phyloP scores from a whole-genome alignment of 495 filamentous ascomycete species.

The Xylaria telfairii region DNA sequence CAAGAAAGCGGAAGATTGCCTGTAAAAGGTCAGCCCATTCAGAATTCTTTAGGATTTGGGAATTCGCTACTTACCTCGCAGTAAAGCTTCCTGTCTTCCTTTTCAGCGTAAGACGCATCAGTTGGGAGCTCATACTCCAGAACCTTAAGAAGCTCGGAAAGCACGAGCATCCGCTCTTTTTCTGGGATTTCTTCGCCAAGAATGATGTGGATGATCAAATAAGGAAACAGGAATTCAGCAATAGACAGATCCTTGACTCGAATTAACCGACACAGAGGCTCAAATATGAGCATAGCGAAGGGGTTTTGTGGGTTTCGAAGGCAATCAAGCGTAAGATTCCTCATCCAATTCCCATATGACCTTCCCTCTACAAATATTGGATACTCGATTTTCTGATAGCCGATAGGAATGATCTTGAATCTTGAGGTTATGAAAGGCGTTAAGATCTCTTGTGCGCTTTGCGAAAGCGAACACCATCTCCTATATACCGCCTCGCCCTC shows the following conservation, averaged over 20 bases:
- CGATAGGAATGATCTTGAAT: slow-evolving; percentile 71
- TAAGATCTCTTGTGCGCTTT: slow-evolving; percentile 74
- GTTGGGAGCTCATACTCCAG: slow-evolving; percentile 65
- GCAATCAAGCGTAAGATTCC: slow-evolving; percentile 78
- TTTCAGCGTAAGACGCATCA: slow-evolving; percentile 58
- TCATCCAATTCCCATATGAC: slow-evolving; percentile 80
- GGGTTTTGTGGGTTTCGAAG: slow-evolving; percentile 73
- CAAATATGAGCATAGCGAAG: slow-evolving; percentile 76
- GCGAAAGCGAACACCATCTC: slow-evolving; percentile 78
- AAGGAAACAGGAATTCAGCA: slow-evolving; percentile 85
- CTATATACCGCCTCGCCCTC: slow-evolving; percentile 62
- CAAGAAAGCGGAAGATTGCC: slow-evolving; percentile 88
- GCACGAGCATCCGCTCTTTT: slow-evolving; percentile 68
- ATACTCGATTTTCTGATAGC: slow-evolving; percentile 64
- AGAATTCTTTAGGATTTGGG: neutral
- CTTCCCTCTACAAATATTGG: slow-evolving; percentile 72
- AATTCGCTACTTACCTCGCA: slow-evolving; percentile 69
- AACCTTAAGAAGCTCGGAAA: slow-evolving; percentile 72
- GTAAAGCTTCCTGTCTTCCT: slow-evolving; percentile 76
- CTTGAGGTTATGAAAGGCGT: slow-evolving; percentile 85
- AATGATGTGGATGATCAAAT: slow-evolving; percentile 78
- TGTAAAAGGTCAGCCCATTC: slow-evolving; percentile 39
- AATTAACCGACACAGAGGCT: slow-evolving; percentile 78
- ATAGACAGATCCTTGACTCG: slow-evolving; percentile 83
- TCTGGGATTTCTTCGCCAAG: slow-evolving; percentile 66